Evolutionary conservation across 306 rosid species (phyloP).

Genomic region (Glycyrrhiza uralensis): DNA sequence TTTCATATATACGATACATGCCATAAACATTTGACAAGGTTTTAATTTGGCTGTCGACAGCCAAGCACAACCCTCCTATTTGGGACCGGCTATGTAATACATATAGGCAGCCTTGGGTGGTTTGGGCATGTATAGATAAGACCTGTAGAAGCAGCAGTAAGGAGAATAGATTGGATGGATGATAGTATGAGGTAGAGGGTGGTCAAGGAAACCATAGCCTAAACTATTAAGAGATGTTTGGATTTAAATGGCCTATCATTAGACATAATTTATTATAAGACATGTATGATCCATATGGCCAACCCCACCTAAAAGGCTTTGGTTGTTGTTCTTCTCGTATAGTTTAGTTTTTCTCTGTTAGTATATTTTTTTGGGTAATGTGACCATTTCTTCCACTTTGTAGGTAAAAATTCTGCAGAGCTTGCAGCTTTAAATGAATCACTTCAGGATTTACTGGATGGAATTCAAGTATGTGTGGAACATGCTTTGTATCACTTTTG

Average conservation of each 20-base stretch:
- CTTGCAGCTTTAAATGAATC: conserved; percentile 87
- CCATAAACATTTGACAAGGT: not conserved
- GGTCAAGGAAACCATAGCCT: not conserved
- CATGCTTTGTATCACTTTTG: not conserved
- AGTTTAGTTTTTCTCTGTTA: not conserved
- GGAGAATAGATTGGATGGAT: not conserved
- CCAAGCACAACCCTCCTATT: not conserved
- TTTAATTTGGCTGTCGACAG: not conserved
- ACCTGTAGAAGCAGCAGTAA: not conserved
- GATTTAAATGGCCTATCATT: not conserved
- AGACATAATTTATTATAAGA: not conserved
- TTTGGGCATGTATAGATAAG: not conserved
- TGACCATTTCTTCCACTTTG: conserved; percentile 23
- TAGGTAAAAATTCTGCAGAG: conserved; percentile 79
- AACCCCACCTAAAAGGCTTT: not conserved
- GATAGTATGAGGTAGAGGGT: not conserved
- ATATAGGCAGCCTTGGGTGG: not conserved
- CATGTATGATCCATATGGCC: not conserved
- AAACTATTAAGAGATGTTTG: not conserved
- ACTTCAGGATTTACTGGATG: conserved; percentile 93
- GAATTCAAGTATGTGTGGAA: conserved; percentile 72
- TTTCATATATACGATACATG: not conserved
- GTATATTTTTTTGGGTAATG: not conserved
- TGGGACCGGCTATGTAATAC: not conserved
- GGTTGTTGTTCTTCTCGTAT: not conserved